Conservation (phyloP, 768 basidiomycete species). For the Tricholoma saponaceum region DNA sequence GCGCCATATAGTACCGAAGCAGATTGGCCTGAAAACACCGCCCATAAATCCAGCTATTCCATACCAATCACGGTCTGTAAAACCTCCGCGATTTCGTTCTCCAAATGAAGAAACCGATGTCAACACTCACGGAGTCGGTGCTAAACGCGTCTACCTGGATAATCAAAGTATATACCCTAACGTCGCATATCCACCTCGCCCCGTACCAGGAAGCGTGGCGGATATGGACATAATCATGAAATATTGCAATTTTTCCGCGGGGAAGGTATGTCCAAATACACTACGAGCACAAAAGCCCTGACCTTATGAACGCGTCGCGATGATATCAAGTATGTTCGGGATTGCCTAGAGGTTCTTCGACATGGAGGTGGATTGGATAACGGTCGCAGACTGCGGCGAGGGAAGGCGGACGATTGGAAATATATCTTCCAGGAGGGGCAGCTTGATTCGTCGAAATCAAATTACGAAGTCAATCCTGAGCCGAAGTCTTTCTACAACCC, state of each 20-base stretch:
- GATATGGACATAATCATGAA: slow-evolving; percentile 87
- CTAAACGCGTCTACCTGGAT: slow-evolving; percentile 72
- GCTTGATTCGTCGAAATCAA: slow-evolving; percentile 24
- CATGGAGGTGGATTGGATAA: slow-evolving; percentile 83
- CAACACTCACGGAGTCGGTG: slow-evolving; percentile 63
- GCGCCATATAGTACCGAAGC: slow-evolving; percentile 49
- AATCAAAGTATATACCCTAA: slow-evolving; percentile 53
- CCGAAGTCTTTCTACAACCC: slow-evolving; percentile 19
- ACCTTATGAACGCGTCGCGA: slow-evolving; percentile 1
- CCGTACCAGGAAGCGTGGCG: slow-evolving; percentile 74
- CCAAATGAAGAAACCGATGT: slow-evolving; percentile 37
- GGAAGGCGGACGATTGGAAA: slow-evolving; percentile 70
- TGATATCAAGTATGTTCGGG: slow-evolving; percentile 76
- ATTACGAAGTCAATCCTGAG: slow-evolving; percentile 15
- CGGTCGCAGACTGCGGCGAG: slow-evolving; percentile 65
- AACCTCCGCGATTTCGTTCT: slow-evolving; percentile 47
- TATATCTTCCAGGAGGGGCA: slow-evolving; percentile 71
- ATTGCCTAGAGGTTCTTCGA: slow-evolving; percentile 87
- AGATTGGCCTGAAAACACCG: slow-evolving; percentile 52
- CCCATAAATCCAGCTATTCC: slow-evolving; percentile 68
- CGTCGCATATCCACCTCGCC: slow-evolving; percentile 81
- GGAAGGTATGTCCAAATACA: slow-evolving; percentile 45
- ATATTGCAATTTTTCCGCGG: slow-evolving; percentile 76
- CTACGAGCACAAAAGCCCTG: background rate
- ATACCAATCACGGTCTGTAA: slow-evolving; percentile 36